phyloP scores from a whole-genome alignment of 768 basidiomycete species.

The Clavaria fumosa region DNA sequence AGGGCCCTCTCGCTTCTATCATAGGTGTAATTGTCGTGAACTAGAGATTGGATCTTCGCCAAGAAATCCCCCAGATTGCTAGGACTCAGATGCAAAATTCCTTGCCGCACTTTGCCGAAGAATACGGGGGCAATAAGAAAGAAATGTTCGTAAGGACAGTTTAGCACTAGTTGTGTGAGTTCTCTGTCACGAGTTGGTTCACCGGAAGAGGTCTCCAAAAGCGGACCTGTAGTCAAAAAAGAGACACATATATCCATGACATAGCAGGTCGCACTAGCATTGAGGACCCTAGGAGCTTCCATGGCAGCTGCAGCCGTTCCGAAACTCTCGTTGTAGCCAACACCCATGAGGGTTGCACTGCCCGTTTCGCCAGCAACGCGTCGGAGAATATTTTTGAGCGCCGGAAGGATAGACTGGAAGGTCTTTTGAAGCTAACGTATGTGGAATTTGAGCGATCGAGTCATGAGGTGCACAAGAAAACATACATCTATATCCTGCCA shows the following conservation, averaged over 20 bases:
- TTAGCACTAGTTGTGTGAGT: conserved; percentile 35
- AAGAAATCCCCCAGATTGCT: conserved; percentile 40
- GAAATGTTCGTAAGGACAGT: conserved; percentile 38
- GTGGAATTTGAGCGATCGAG: conserved; percentile 1
- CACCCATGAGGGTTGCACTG: conserved; percentile 16
- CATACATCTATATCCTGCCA: conserved; percentile 62
- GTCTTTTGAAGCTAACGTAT: conserved; percentile 27
- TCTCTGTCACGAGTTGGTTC: conserved; percentile 50
- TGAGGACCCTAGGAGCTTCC: conserved; percentile 15
- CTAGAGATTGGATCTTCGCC: conserved; percentile 34
- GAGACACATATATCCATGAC: conserved; percentile 38
- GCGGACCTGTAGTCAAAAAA: conserved; percentile 47
- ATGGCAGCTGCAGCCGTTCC: conserved; percentile 31
- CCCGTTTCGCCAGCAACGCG: conserved; percentile 18
- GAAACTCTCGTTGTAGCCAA: conserved; percentile 42
- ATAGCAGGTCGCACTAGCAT: conserved; percentile 17
- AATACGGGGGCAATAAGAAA: conserved; percentile 40
- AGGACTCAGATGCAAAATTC: conserved; percentile 35
- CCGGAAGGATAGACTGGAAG: conserved; percentile 16
- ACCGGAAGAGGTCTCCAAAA: conserved; percentile 40
- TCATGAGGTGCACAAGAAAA: conserved; percentile 5
- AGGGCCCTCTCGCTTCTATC: conserved; percentile 37
- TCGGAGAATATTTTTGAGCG: conserved; percentile 29
- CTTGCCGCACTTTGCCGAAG: conserved; percentile 37
- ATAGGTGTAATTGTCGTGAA: conserved; percentile 39